A percentile compares a stretch with the other conserved stretches of the same genome.
Evolutionary conservation across 2,329 filamentous ascomycete genomes (phyloP).

Genomic region (Dryadomyces quercivorus): DNA sequence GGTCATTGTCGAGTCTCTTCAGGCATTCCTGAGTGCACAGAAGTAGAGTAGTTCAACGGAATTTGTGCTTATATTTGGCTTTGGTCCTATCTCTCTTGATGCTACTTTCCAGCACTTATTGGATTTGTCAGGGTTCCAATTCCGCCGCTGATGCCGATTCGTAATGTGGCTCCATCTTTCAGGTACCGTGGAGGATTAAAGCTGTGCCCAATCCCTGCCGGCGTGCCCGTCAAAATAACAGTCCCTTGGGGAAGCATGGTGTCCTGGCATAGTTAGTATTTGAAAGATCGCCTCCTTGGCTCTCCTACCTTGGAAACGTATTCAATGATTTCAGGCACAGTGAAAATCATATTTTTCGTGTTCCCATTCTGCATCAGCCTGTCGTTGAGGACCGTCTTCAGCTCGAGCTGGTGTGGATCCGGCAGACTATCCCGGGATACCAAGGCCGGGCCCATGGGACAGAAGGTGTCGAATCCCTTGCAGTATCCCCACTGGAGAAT

Average conservation of each 20-base stretch:
- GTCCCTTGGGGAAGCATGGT: constrained; percentile 30
- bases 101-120: not conserved
- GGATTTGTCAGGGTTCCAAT: not conserved
- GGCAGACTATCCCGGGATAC: not conserved
- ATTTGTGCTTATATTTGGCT: not conserved
- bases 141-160: not conserved
- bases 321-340: constrained; percentile 22
- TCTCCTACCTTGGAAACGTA: constrained; percentile 19
- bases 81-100: not conserved
- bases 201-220: constrained; percentile 30
- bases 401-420: not conserved
- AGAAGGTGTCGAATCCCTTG: not conserved
- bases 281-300: not conserved
- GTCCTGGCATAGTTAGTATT: constrained; percentile 14
- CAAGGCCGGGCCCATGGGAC: not conserved
- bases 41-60: no score
- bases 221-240: constrained; percentile 34
- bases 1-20: constrained; percentile 48
- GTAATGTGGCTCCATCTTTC: not conserved
- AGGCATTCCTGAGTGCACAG: not conserved
- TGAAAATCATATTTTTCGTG: constrained; percentile 32
- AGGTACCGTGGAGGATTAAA: constrained; percentile 27
- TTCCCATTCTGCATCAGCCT: constrained; percentile 30
- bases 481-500: not conserved
- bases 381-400: not conserved